Base-by-base conservation (phyloP, 768 basidiomycete genomes). In the Rhizopogon sp. region DNA sequence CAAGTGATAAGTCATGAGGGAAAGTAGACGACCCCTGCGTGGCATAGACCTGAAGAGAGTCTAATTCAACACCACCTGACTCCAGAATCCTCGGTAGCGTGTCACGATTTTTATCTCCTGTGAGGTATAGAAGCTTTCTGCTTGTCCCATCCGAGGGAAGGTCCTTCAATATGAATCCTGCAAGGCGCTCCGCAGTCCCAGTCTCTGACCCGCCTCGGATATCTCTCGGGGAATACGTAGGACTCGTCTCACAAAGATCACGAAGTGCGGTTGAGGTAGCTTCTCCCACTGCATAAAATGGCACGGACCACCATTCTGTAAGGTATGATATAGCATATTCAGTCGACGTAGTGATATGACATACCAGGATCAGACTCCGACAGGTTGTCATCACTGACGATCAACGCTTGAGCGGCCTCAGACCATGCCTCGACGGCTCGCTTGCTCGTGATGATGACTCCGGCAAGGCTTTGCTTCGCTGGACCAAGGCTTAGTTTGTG, bases 81-180 rank as follows among this genome's bases (percentile, higher is more conserved):
- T 58, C 54, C 39, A 93, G 70, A 8, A 84, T 74, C 14, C 58
- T 70, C 0, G 81, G 70, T 2, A 93, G 68, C 0, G 81, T 85
- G 58, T 91, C 88, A 16, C 82, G 75, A 56, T 90, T 92, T 74
- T 93, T 95, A 77, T 94, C 93, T 20, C 92, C 92, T 10, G 84
- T 90, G 8, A 96, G 77, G 65, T 91, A 93, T 6, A 94, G 66
- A 46, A 94, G 64, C 25, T 53, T 60, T 35, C 35, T 58, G 4
- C 33, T 37, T 31, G 22, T 17, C 11, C 41, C 55, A 10, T 56
- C 56, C 5, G 56, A 61, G 1, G 63, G 39, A 0, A 67, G 49
- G 50, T 79, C 75, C 0, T 58, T 44, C 43, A 87, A 61, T 57
- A 93, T 88, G 62, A 82, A 88, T 14, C 66, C 71, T 1, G 82